phyloP scores from a whole-genome alignment of 1,139 yeast species.

The Nakaseomyces kungkrabaensis region DNA sequence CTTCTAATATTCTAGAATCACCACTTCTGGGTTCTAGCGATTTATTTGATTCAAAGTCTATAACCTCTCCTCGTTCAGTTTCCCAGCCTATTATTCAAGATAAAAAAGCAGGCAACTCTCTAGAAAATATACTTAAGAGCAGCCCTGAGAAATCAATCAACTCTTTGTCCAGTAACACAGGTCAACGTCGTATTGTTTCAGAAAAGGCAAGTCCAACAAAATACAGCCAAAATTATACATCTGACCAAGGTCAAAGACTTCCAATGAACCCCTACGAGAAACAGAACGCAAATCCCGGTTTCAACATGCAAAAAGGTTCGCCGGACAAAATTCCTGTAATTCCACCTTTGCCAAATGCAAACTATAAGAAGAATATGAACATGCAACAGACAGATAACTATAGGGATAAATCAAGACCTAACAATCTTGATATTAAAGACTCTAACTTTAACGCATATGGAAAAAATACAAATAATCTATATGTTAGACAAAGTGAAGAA shows the following conservation, averaged over 20 bases:
- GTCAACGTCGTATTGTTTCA: conserved; percentile 1
- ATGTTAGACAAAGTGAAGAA: background rate
- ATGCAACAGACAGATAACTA: background rate
- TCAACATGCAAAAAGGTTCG: background rate
- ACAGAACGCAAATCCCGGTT: background rate
- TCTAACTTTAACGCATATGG: conserved; percentile 3
- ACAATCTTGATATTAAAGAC: background rate
- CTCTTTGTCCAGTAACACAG: background rate
- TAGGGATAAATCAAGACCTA: background rate
- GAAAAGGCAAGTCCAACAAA: background rate
- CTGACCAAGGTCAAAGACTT: background rate
- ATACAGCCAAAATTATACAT: background rate
- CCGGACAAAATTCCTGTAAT: background rate
- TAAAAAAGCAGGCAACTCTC: background rate
- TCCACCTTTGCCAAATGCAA: background rate
- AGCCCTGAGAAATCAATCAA: background rate
- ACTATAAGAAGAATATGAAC: background rate
- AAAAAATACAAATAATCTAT: background rate
- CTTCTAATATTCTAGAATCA: conserved; percentile 48
- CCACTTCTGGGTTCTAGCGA: conserved; percentile 33
- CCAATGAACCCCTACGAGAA: background rate
- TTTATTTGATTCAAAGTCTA: conserved; percentile 22
- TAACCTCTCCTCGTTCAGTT: background rate
- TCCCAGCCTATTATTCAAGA: background rate
- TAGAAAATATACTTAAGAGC: background rate